A percentile compares a stretch with the other conserved stretches of the same genome.
These are phyloP conservation scores for Syzygium grande DNA, from an alignment of 345 rosid species.

Conservation along the genomic window DNA sequence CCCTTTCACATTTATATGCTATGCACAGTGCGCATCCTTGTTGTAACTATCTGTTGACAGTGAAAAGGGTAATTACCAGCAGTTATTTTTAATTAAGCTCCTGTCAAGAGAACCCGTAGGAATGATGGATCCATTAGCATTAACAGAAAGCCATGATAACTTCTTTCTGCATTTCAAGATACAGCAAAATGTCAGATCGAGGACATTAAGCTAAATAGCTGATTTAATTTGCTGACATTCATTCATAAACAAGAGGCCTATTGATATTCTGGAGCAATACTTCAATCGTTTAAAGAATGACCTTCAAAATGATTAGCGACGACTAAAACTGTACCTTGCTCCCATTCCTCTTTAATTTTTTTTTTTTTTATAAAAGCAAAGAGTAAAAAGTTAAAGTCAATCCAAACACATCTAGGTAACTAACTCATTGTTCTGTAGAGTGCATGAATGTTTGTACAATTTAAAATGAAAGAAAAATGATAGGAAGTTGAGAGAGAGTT, in stretches of 20 bases:
- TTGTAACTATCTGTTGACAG: background rate
- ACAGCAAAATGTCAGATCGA: background rate
- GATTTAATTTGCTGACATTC: background rate
- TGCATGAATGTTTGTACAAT: background rate
- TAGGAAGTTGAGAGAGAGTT: background rate
- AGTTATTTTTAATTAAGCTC: constrained; percentile 51
- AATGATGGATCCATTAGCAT: constrained; percentile 58
- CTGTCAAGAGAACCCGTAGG: constrained; percentile 55
- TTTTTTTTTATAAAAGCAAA: background rate
- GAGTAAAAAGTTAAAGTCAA: background rate
- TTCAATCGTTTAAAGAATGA: background rate
- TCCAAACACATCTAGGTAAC: background rate
- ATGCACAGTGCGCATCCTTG: background rate
- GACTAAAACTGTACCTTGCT: background rate
- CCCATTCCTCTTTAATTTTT: background rate
- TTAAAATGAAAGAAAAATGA: background rate
- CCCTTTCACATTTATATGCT: background rate
- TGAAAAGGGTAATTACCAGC: constrained; percentile 39
- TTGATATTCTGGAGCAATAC: background rate
- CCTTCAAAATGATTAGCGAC: background rate
- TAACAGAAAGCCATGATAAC: constrained; percentile 58
- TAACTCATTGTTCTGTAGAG: background rate
- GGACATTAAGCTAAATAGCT: background rate
- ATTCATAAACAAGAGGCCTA: background rate
- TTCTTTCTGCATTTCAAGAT: constrained; percentile 50